These are phyloP conservation scores for Populus davidiana DNA, from an alignment of 345 rosid genomes.

Conservation along the genomic window DNA sequence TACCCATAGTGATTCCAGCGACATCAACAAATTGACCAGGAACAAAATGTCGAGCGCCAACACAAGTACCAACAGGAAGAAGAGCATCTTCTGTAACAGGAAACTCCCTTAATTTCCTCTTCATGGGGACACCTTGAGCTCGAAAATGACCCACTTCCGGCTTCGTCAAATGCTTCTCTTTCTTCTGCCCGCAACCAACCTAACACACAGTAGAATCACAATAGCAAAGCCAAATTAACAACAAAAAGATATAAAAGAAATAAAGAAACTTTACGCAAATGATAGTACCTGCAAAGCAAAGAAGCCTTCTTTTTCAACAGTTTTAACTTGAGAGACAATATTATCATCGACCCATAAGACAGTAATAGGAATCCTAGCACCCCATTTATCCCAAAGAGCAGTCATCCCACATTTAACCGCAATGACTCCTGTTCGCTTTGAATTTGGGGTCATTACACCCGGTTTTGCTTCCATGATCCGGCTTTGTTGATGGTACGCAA, in stretches of 20 bases:
- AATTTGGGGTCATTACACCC: constrained; percentile 54
- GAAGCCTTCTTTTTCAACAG: constrained; percentile 82
- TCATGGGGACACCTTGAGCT: constrained; percentile 88
- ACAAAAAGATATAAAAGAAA: neutral
- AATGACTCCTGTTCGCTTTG: constrained; percentile 77
- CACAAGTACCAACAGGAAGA: constrained; percentile 69
- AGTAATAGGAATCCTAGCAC: constrained; percentile 70
- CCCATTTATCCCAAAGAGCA: constrained; percentile 97
- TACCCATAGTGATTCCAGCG: constrained; percentile 82
- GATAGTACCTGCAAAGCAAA: constrained; percentile 71
- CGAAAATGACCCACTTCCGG: constrained; percentile 97
- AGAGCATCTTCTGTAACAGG: constrained; percentile 93
- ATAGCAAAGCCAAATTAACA: constrained; percentile 18
- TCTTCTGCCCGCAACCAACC: constrained; percentile 96
- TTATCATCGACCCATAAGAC: constrained; percentile 88
- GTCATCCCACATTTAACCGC: constrained; percentile 93
- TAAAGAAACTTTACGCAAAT: neutral
- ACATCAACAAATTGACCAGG: constrained; percentile 88
- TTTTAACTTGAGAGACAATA: constrained; percentile 90
- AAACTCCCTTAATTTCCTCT: constrained; percentile 88
- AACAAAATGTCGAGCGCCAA: constrained; percentile 85
- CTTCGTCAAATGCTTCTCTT: constrained; percentile 82
- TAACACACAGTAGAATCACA: constrained; percentile 48
- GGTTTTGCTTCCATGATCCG: constrained; percentile 61
- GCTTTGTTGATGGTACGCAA: constrained; percentile 14